These are phyloP conservation scores for Dictyostelium firmibasis DNA, from an alignment of 78 protist genomes.

Conservation along the genomic window DNA sequence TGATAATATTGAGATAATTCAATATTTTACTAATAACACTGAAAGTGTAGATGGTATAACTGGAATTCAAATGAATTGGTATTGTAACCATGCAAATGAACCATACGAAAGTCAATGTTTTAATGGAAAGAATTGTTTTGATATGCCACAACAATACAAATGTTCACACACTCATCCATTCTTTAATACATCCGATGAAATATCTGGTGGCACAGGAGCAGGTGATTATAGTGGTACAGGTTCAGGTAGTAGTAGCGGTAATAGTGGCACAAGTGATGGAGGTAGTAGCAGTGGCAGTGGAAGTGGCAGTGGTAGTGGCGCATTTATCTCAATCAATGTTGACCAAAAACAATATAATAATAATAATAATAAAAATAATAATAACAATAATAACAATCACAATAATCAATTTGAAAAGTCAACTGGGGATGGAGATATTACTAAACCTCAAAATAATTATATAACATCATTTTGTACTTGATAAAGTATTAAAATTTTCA, in stretches of 20 bases:
- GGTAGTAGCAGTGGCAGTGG: not conserved
- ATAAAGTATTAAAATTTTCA: not conserved
- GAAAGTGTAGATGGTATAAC: not conserved
- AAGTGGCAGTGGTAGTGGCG: not conserved
- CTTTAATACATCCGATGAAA: not conserved
- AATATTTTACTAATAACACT: not conserved
- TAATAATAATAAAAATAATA: not conserved
- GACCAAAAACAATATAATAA: not conserved
- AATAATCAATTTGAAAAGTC: not conserved
- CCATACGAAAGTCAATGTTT: not conserved
- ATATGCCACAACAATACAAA: not conserved
- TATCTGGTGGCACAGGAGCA: not conserved
- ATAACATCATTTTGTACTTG: not conserved
- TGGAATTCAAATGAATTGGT: constrained; percentile 9
- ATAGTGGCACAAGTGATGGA: not conserved
- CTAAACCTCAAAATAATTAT: not conserved
- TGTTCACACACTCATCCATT: constrained; percentile 3
- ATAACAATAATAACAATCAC: not conserved
- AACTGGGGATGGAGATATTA: not conserved
- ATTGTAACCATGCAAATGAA: not conserved
- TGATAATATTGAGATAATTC: not conserved
- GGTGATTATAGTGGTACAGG: not conserved
- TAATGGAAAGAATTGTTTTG: not conserved
- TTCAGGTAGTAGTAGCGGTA: not conserved
- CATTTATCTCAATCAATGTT: not conserved